Conservation (phyloP, 2,329 filamentous ascomycete species). For the Proliferodiscus dingleyae region DNA sequence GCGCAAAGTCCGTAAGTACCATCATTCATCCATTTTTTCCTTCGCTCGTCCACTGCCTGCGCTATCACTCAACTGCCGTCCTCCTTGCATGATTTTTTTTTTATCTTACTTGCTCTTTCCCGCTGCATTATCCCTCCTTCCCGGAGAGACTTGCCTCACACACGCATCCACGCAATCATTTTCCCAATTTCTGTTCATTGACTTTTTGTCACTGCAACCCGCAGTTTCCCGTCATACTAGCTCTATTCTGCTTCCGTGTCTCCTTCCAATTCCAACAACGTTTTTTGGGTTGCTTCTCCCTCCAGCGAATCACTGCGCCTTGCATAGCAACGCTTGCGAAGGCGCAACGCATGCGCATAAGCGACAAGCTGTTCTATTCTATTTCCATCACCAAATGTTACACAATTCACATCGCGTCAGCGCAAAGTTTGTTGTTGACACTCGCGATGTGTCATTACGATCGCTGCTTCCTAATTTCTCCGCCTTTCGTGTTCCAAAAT, state of each 20-base stretch:
- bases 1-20: slow-evolving; percentile 20
- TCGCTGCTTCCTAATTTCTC: background rate
- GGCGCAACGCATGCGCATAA: slow-evolving; percentile 16
- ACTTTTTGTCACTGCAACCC: background rate
- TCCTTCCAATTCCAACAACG: slow-evolving; percentile 4
- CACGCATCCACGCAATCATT: slow-evolving; percentile 1
- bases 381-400: slow-evolving; percentile 9
- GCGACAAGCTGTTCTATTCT: slow-evolving; percentile 15
- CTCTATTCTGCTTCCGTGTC: slow-evolving; percentile 5
- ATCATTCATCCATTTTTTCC: slow-evolving; percentile 1
- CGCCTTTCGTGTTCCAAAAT: background rate
- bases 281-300: slow-evolving; percentile 7
- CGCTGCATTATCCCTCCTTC: background rate
- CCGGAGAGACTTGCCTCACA: too few relatives aligned
- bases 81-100: background rate
- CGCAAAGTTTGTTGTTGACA: slow-evolving; percentile 3
- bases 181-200: too few relatives aligned
- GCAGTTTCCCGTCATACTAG: too few relatives aligned
- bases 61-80: background rate
- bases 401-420: slow-evolving; percentile 8
- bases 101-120: background rate
- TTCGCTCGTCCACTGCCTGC: slow-evolving; percentile 1
- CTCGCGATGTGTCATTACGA: slow-evolving; percentile 6
- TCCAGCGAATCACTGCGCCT: slow-evolving; percentile 12
- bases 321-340: slow-evolving; percentile 15